These are phyloP conservation scores for Dioscorea zingiberensis DNA, from an alignment of 106 monocot species.

Conservation along the genomic window DNA sequence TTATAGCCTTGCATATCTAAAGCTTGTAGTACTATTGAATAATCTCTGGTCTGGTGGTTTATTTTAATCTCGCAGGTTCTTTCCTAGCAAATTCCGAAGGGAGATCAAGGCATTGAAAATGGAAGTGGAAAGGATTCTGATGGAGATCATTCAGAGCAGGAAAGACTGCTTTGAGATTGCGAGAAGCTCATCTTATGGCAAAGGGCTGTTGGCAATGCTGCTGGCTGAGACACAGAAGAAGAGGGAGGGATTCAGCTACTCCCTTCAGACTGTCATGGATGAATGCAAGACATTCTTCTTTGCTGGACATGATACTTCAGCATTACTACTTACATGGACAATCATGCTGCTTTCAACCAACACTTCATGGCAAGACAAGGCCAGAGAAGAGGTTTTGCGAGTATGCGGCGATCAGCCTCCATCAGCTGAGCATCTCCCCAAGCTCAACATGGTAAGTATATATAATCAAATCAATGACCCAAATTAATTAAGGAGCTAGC, in stretches of 20 bases:
- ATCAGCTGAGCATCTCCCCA: conserved; percentile 56
- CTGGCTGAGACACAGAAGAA: no score
- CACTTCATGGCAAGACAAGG: conserved; percentile 76
- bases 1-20: no score
- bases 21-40: no score
- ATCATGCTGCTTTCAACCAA: conserved; percentile 92
- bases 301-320: conserved; percentile 88
- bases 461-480: no score
- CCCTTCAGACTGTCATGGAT: conserved; percentile 64
- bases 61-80: conserved; percentile 39
- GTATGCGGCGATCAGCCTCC: conserved; percentile 40
- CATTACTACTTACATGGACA: conserved; percentile 85
- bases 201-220: no score
- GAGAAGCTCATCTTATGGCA: no score
- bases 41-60: background rate
- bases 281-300: conserved; percentile 99
- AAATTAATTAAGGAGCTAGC: no score
- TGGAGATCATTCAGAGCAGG: conserved; percentile 66
- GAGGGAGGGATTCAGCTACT: conserved; percentile 41
- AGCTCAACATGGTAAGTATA: conserved; percentile 68
- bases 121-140: conserved; percentile 59
- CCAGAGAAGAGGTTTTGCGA: conserved; percentile 50
- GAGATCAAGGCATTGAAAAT: conserved; percentile 69
- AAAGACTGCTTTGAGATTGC: conserved; percentile 20
- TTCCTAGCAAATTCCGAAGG: conserved; percentile 79